Conservation (phyloP, 202 grass and related monocot species). For the Digitaria exilis region DNA sequence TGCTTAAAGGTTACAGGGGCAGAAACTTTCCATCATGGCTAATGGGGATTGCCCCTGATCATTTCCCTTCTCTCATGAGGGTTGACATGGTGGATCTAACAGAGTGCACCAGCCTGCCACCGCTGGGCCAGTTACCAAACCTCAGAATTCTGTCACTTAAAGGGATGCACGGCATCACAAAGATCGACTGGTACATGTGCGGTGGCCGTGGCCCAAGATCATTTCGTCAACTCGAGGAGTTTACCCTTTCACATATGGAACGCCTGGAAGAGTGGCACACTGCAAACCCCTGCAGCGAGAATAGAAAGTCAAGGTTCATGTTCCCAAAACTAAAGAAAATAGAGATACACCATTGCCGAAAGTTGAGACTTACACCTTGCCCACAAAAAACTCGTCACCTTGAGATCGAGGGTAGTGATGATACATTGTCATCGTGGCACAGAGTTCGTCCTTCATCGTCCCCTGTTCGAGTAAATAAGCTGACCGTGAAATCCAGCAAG, state of each 20-base stretch:
- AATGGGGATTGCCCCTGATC: neutral
- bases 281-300: no score
- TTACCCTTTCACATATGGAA: neutral
- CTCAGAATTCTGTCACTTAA: fast-evolving
- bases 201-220: neutral
- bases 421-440: no score
- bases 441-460: no score
- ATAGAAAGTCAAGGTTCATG: neutral
- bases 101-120: neutral
- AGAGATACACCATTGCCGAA: no score
- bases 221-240: neutral
- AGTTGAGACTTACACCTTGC: no score
- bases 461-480: no score
- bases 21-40: neutral
- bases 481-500: no score
- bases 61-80: neutral
- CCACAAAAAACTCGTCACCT: no score
- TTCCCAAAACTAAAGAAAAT: neutral
- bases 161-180: neutral
- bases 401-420: no score
- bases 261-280: neutral
- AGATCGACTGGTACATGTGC: neutral
- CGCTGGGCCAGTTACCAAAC: neutral
- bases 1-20: neutral
- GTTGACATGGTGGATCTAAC: neutral